Evolutionary conservation across 73 alveolate species (phyloP).

Genomic region (Paramecium biaurelia): DNA sequence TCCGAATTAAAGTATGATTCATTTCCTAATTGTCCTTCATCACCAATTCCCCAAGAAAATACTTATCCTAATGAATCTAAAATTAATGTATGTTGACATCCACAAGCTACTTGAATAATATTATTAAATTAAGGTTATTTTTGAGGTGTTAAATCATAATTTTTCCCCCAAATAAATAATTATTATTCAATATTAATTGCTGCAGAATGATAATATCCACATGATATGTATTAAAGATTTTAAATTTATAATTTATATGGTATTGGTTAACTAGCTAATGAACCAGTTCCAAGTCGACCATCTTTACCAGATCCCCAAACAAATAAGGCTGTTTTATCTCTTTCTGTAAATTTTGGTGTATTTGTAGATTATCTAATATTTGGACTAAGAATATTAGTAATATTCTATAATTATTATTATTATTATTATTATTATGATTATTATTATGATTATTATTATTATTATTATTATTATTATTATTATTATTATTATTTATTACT

Average conservation of each 20-base stretch:
- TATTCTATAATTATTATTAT: background rate
- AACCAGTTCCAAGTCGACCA: conserved; percentile 86
- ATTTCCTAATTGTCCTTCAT: conserved; percentile 97
- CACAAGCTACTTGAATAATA: conserved; percentile 74
- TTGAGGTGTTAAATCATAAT: background rate
- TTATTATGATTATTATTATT: background rate
- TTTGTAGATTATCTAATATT: background rate
- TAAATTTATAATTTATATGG: background rate
- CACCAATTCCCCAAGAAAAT: conserved; percentile 95
- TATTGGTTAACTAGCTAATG: conserved; percentile 57
- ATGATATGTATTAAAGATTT: conserved; percentile 9
- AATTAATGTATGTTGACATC: conserved; percentile 91
- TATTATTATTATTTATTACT: background rate
- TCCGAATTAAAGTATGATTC: conserved; percentile 77
- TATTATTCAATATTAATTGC: conserved; percentile 84
- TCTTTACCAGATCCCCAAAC: conserved; percentile 95
- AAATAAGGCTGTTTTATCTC: conserved; percentile 26
- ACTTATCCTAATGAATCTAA: conserved; percentile 81
- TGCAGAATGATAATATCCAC: conserved; percentile 97
- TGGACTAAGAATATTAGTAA: background rate
- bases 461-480: no score
- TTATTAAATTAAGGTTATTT: background rate
- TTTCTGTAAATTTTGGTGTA: conserved; percentile 36
- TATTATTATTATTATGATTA: background rate
- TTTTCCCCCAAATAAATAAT: conserved; percentile 92